A percentile compares a stretch with the other conserved stretches of the same genome.
phyloP scores from a whole-genome alignment of 108 stramenopile genomes.

The Skeletonema menzelii region DNA sequence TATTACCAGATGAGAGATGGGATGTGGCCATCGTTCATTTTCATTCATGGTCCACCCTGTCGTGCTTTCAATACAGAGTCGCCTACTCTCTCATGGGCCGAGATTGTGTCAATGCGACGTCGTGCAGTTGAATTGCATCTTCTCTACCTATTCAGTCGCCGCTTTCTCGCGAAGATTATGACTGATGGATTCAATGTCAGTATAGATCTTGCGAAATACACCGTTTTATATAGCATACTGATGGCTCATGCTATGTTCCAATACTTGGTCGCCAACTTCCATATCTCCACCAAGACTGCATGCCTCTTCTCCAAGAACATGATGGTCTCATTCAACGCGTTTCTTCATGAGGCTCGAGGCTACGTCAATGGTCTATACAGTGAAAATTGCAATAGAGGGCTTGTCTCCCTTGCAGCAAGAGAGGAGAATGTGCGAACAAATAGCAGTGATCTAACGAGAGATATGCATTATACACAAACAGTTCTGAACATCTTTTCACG shows the following conservation, averaged over 20 bases:
- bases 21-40: not conserved
- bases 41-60: not conserved
- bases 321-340: not conserved
- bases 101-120: not conserved
- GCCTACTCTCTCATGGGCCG: not conserved
- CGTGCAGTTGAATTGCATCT: not conserved
- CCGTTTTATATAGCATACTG: not conserved
- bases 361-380: not conserved
- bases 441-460: too few species aligned
- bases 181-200: not conserved
- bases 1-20: not conserved
- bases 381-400: not conserved
- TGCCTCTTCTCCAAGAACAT: not conserved
- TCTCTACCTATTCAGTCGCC: not conserved
- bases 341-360: not conserved
- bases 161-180: not conserved
- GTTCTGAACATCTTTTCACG: not conserved
- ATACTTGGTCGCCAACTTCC: constrained; percentile 4
- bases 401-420: not conserved
- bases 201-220: not conserved
- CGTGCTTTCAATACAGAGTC: not conserved
- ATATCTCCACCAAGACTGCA: not conserved
- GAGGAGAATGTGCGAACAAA: not conserved
- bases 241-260: not conserved
- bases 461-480: not conserved